phyloP scores from a whole-genome alignment of 371 early-diverging fungal species.

The Apophysomyces sp. region DNA sequence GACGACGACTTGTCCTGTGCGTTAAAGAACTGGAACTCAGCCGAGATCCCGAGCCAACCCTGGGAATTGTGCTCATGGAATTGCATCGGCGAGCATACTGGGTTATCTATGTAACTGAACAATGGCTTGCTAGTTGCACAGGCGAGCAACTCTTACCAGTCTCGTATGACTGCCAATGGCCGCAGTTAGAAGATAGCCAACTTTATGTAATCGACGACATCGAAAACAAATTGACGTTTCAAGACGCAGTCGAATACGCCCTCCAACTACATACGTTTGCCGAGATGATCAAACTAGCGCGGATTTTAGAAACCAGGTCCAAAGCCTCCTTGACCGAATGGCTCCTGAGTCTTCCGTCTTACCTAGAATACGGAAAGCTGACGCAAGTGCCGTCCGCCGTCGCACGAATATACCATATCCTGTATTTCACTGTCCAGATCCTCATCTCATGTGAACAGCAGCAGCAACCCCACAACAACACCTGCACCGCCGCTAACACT shows the following conservation, averaged over 20 bases:
- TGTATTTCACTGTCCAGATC: slow-evolving; percentile 35
- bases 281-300: slow-evolving; percentile 23
- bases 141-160: slow-evolving; percentile 5
- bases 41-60: slow-evolving; percentile 6
- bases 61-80: slow-evolving; percentile 9
- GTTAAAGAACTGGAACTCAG: slow-evolving; percentile 9
- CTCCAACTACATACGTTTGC: slow-evolving; percentile 22
- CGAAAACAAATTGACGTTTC: neutral
- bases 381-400: slow-evolving; percentile 17
- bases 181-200: slow-evolving; percentile 28
- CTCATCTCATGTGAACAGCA: neutral
- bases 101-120: slow-evolving; percentile 29
- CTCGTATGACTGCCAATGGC: slow-evolving; percentile 19
- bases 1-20: slow-evolving; percentile 14
- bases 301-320: slow-evolving; percentile 18
- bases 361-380: slow-evolving; percentile 21
- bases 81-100: slow-evolving; percentile 29
- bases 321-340: slow-evolving; percentile 20
- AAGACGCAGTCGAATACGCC: slow-evolving; percentile 6
- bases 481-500: slow-evolving; percentile 10
- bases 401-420: slow-evolving; percentile 23
- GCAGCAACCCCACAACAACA: neutral
- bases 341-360: slow-evolving; percentile 26
- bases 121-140: slow-evolving; percentile 23
- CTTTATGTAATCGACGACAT: slow-evolving; percentile 9